Evolutionary conservation across 768 basidiomycete species (phyloP), one percentile per base, ranked within the genome.

Genomic region (Favolaschia claudopus): DNA sequence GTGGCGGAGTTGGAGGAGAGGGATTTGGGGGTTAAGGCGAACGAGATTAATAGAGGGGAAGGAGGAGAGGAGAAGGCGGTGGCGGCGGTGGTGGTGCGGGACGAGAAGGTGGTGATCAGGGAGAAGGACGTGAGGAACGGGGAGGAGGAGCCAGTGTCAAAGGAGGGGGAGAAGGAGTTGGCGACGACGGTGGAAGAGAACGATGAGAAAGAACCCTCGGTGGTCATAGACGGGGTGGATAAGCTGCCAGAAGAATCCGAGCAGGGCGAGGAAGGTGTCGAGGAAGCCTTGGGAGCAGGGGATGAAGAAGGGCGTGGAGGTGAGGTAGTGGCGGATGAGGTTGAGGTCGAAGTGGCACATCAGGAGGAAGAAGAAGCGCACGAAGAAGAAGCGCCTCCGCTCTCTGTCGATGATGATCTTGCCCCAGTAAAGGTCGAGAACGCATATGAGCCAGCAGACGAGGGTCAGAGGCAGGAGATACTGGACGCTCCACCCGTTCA

Each of bases 1-100:
- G 74, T 79, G 34, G 74, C 75, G 39, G 89, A 93, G 67, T 69
- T 93, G 38, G 78, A 86, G 59, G 64, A 67, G n/a, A n/a, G n/a
- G n/a, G n/a, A n/a, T n/a, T n/a, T n/a, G 7, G 89, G n/a, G n/a
- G n/a, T n/a, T n/a, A n/a, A n/a, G n/a, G n/a, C n/a, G n/a, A n/a
- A n/a, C n/a, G n/a, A n/a, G n/a, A n/a, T n/a, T n/a, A n/a, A n/a
- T n/a, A 92, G 69, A 78, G 79, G 17, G 77, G 77, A 53, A 79
- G 77, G 62, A 74, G 88, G 33, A 43, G 69, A 73, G 24, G 53
- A 84, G 43, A 81, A 83, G n/a, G n/a, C n/a, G n/a, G n/a, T n/a
- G n/a, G n/a, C n/a, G n/a, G n/a, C n/a, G n/a, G n/a, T n/a, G n/a
- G n/a, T n/a, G n/a, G n/a, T n/a, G n/a, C n/a, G n/a, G n/a, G n/a